Base-by-base conservation (phyloP, 345 rosid genomes). In the Erucastrum elatum region DNA sequence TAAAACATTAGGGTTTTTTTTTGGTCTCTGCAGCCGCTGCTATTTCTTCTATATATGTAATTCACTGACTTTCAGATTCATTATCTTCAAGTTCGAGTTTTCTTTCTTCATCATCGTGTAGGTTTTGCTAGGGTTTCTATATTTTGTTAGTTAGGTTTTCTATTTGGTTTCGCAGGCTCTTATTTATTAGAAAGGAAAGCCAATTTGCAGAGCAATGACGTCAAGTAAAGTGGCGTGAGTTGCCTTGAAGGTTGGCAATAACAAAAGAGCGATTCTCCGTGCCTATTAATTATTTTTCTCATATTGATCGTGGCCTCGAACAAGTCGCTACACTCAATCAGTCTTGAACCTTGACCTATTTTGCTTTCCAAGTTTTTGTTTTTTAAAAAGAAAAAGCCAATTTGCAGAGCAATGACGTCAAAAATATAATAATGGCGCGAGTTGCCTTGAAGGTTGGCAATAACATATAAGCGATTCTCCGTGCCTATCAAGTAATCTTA, bases 401-500 rank as follows among this genome's bases (percentile, higher is more conserved):
- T 79, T 79, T 1, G 82, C 82, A 79, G 82, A 79, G 82, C 82
- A 79, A 79, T 73, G 78, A 11, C 78, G 82, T 79, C 82, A 73
- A 74, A 74, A 25, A 1, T 3, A 10, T 9, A 41, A 67, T 15
- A 73, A 74, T 79, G 82, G 75, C 82, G 78, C 35, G 26, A 79
- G 78, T 79, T 79, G 82, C 82, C 78, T 79, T 79, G 82, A 79
- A 79, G 82, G 78, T 79, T 79, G 82, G 82, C 82, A 69, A 80
- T 49, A 80, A 37, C 67, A 39, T 13, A n/a, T 8, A 39, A 69
- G 79, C 75, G 79, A 69, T 80, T 80, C 82, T 80, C 82, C 82
- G 82, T 80, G 82, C 82, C 82, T 80, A 75, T 80, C 82, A 74
- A 64, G 6, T 60, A 17, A 16, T 1, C 30, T 49, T 6, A 63